Evolutionary conservation across 2,329 filamentous ascomycete genomes (phyloP).

Genomic region (Chaetomium sp.): DNA sequence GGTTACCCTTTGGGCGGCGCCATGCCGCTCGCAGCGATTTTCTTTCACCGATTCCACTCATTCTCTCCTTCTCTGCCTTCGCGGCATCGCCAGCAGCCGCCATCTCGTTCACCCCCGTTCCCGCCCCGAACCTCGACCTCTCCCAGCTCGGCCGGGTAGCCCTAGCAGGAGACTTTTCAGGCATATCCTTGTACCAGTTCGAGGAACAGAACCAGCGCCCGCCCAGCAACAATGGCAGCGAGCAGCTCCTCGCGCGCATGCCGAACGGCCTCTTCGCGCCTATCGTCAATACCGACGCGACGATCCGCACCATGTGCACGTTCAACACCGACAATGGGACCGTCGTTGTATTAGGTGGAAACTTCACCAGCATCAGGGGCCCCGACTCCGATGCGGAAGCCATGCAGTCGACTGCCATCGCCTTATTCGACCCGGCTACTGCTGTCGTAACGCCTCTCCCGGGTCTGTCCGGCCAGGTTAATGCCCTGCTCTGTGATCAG

Average conservation of each 20-base stretch:
- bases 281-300: constrained; percentile 75
- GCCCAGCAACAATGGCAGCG: constrained; percentile 73
- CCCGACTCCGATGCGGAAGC: constrained; percentile 50
- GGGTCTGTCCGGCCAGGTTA: constrained; percentile 83
- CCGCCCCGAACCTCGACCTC: constrained; percentile 75
- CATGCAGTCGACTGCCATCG: constrained; percentile 74
- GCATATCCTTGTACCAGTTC: constrained; percentile 87
- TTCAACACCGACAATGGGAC: constrained; percentile 68
- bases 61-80: constrained; percentile 46
- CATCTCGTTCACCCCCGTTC: constrained; percentile 62
- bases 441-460: constrained; percentile 70
- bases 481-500: constrained; percentile 79
- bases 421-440: constrained; percentile 75
- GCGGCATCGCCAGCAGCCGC: constrained; percentile 45
- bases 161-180: constrained; percentile 85
- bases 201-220: constrained; percentile 73
- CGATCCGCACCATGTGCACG: constrained; percentile 85
- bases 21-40: constrained; percentile 45
- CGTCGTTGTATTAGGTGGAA: constrained; percentile 82
- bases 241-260: constrained; percentile 77
- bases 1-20: constrained; percentile 49
- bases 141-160: constrained; percentile 78
- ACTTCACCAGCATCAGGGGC: constrained; percentile 78
- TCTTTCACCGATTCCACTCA: constrained; percentile 35
- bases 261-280: constrained; percentile 83